Evolutionary conservation across 768 basidiomycete species (phyloP).

Genomic region (Collybia nuda): DNA sequence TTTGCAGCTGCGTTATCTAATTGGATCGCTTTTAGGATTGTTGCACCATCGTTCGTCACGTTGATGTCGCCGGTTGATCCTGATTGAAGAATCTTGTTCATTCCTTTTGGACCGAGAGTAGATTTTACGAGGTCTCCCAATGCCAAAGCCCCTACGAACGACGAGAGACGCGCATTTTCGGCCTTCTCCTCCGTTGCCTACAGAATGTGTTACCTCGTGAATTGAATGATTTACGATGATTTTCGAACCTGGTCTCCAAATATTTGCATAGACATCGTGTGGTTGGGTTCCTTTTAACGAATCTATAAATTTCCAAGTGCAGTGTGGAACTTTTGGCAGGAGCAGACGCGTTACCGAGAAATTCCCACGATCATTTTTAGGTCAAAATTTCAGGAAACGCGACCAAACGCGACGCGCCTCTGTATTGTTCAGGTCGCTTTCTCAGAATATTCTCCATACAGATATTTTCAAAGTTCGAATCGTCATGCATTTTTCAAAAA

Average conservation of each 20-base stretch:
- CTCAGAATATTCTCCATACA: no score
- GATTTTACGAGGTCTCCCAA: slow-evolving; percentile 98
- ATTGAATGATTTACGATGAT: neutral
- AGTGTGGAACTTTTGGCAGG: no score
- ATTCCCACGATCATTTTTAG: no score
- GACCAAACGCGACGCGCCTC: no score
- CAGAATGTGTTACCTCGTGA: slow-evolving; percentile 2
- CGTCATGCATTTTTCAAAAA: no score
- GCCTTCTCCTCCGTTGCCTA: slow-evolving; percentile 93
- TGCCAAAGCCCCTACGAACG: slow-evolving; percentile 96
- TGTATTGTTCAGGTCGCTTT: no score
- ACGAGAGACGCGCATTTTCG: slow-evolving; percentile 96
- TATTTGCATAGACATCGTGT: slow-evolving; percentile 67
- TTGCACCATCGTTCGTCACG: slow-evolving; percentile 98
- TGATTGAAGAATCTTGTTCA: slow-evolving; percentile 99
- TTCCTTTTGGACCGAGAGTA: slow-evolving; percentile 97
- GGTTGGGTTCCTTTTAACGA: neutral
- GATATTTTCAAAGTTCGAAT: no score
- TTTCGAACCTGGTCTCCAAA: slow-evolving; percentile 57
- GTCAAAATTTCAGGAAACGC: no score
- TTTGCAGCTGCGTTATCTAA: slow-evolving; percentile 99
- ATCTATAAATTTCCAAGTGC: neutral
- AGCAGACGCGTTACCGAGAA: no score
- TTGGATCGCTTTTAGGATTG: slow-evolving; percentile 95
- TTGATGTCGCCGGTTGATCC: slow-evolving; percentile 87